Base-by-base conservation (phyloP, 306 rosid species). In the Corylus avellana region DNA sequence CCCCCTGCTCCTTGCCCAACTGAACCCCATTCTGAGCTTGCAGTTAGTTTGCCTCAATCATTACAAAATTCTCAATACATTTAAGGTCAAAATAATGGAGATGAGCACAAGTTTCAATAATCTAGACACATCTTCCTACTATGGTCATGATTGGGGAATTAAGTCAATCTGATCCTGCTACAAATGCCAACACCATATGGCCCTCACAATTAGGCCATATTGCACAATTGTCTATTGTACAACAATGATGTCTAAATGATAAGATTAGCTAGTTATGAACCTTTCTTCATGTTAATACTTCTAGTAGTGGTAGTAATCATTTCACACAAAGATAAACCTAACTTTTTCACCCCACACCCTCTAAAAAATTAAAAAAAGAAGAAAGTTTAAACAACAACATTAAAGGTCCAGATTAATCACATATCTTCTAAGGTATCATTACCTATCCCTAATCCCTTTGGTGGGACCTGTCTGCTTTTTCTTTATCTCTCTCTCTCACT, bases 241-340 rank as follows among this genome's bases (percentile, higher is more conserved):
- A 72, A 44, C 63, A 90, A 88, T 86, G 87, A 91, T 86, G 80
- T 76, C 27, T 71, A 87, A 91, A 88, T 91, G 82, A 88, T 85
- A 35, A 77, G 73, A 82, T 25, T 35, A 64, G 62, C 55, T 62
- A 54, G 37, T 83, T 27, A 51, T 72, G 39, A 37, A 37, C 51
- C 84, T 80, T 85, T 79, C 79, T 84, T 80, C 72, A 71, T 69
- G 64, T 82, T 75, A 64, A 84, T 54, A 14, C 79, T 70, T 3
- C 44, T 42, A 42, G 46, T 42, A 79, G 88, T 87, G 94, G 79
- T 71, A 73, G 90, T 86, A 85, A 88, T 91, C 87, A 87, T 88
- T 20, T 61, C 87, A 64, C 72, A 17, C 84, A 80, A 81, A 85
- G 73, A 84, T 76, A n/a, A 78, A 5, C 86, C 22, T 83, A 72